Evolutionary conservation across 305 asterid species (phyloP), one percentile per base, ranked within the genome.

Genomic region (Fraxinus xanthoxyloides): DNA sequence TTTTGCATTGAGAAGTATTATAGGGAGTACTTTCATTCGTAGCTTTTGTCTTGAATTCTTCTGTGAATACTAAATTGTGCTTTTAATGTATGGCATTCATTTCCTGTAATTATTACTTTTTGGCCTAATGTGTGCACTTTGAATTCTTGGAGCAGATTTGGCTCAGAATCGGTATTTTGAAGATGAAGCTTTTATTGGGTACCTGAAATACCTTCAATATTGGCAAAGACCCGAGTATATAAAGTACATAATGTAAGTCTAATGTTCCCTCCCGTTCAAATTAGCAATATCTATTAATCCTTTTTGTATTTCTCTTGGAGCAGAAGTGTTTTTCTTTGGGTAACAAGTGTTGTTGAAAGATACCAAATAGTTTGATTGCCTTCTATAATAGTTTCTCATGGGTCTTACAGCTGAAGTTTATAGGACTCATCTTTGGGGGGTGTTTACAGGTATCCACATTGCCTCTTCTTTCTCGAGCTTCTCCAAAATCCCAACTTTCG

Each of bases 131-230:
- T 48, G 31, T 85, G 74, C 48, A 78, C 17, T 77, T 63, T 75
- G 77, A 4, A 23, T 10, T 61, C 82, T 19, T 81, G 69, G 76
- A 82, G 82, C 87, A 94, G 99, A 96, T 91, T 92, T 96, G 92
- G 99, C 99, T 85, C 97, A 96, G 85, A 96, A 96, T 83, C 85
- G 98, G 72, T 96, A 94, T 84, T 93, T 94, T 75, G 98, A 96
- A 89, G 98, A 94, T 86, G 98, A 94, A 85, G 93, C 97, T 72
- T 96, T 94, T 72, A 92, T 94, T 72, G 98, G 95, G 79, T 96
- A 96, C 87, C 90, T 94, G 83, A 93, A 91, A 81, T 94, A 94
- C 89, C 98, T 96, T 72, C 98, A 91, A 82, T 92, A 94, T 83
- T 94, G 98, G 99, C 99, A 94, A 85, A 90, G 92, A 28, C 98